phyloP scores from a whole-genome alignment of 495 filamentous ascomycete species.

The Bathelium albidoporum region DNA sequence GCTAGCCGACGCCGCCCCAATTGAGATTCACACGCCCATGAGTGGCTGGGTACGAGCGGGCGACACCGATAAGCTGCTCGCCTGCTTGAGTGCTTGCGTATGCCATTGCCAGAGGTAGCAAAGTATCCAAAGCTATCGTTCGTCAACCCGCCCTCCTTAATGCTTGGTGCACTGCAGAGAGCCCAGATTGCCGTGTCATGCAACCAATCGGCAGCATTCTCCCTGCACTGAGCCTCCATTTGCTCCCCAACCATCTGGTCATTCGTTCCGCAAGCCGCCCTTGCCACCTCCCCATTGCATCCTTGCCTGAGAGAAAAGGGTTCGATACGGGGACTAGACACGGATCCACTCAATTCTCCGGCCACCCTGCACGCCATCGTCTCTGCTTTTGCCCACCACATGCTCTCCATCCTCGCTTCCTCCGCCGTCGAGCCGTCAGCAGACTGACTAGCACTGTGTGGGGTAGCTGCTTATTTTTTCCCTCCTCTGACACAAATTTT shows the following conservation, averaged over 20 bases:
- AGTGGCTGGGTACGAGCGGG: not conserved
- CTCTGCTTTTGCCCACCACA: not conserved
- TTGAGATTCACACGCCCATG: not conserved
- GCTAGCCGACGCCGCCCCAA: not conserved
- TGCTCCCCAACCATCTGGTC: not conserved
- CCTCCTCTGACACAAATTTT: not conserved
- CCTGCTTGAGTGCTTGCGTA: not conserved
- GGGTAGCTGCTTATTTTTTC: not conserved
- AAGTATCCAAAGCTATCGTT: conserved; percentile 9
- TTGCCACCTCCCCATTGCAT: not conserved
- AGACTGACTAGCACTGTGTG: not conserved
- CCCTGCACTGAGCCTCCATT: not conserved
- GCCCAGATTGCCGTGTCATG: not conserved
- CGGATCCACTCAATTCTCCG: not conserved
- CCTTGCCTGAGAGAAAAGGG: not conserved
- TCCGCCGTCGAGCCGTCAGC: not conserved
- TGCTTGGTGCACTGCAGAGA: not conserved
- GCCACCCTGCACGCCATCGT: not conserved
- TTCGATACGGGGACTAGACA: conserved; percentile 1
- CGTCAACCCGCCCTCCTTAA: not conserved
- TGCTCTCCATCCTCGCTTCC: not conserved
- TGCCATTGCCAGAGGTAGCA: conserved; percentile 5
- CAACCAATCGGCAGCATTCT: not conserved
- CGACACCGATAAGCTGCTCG: not conserved
- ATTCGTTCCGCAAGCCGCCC: not conserved